Base-by-base conservation (phyloP, 2,329 filamentous ascomycete genomes). In the Claviceps paspali region DNA sequence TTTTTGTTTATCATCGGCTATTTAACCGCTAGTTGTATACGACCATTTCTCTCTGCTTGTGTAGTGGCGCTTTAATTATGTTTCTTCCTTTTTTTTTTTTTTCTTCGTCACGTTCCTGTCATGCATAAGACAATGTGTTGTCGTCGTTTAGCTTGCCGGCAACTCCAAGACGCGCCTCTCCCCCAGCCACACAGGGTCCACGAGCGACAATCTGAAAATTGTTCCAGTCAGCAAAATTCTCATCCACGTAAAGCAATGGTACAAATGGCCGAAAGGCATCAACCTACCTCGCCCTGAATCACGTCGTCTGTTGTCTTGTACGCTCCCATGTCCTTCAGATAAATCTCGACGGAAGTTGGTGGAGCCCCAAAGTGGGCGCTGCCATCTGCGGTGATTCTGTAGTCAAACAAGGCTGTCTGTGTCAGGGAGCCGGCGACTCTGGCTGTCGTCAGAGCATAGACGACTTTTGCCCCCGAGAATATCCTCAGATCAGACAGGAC, bases 321-420 rank as follows among this genome's bases (percentile, higher is more conserved):
- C 24, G 61, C 58, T 5, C 62, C 62, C 23, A 63, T 74, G 51
- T 85, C 79, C 47, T 68, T 71, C 42, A 94, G 55, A 50, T 82
- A 71, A 28, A 95, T 56, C 61, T 96, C 88, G 1, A 88, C 70
- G 47, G 76, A 80, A 44, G 80, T 83, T 29, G 91, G 53, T 2
- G 88, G 87, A 8, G 80, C 67, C 3, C 91, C 91, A 51, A 96
- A 94, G 55, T 93, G 86, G 45, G 53, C 49, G 35, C 49, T 45
- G 36, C 44, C 47, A 30, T 57, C 53, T 29, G 55, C 57, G 27
- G 58, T 61, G 43, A 69, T 67, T 46, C 88, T 68, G 56, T 96
- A 96, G 54, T 96, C 88, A 52, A 83, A 92, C 28, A 87, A 69
- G 43, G 83, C 78, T 6, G 83, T 93, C 61, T 96, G 88, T 1